Evolutionary conservation across 805 yeast genomes (phyloP).

Genomic region (Kazachstania africana): DNA sequence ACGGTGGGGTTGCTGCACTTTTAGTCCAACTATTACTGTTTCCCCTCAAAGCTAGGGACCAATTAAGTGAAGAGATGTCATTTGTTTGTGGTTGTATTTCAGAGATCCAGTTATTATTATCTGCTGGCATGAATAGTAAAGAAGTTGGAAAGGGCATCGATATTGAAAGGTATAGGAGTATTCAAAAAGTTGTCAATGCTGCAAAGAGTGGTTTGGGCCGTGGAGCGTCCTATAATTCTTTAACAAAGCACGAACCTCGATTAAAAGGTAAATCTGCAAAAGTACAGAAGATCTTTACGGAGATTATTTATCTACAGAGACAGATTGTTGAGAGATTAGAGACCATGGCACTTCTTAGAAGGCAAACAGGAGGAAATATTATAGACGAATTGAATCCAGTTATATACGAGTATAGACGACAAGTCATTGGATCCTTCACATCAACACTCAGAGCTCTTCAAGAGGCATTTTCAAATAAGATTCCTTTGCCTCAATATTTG

Average conservation of each 20-base stretch:
- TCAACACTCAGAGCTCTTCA: conserved; percentile 32
- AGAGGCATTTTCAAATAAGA: conserved; percentile 32
- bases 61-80: conserved; percentile 32
- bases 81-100: conserved; percentile 31
- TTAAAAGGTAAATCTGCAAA: conserved; percentile 35
- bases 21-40: conserved; percentile 34
- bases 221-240: conserved; percentile 31
- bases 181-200: conserved; percentile 24
- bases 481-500: conserved; percentile 39
- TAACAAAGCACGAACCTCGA: conserved; percentile 37
- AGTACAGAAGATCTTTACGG: conserved; percentile 30
- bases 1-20: conserved; percentile 39
- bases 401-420: conserved; percentile 35
- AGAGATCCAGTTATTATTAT: conserved; percentile 28
- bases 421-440: conserved; percentile 31
- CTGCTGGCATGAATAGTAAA: conserved; percentile 33
- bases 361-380: conserved; percentile 34
- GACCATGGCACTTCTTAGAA: conserved; percentile 32
- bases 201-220: conserved; percentile 30
- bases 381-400: conserved; percentile 32
- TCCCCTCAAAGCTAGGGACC: conserved; percentile 38
- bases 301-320: conserved; percentile 34
- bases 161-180: conserved; percentile 23
- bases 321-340: conserved; percentile 39
- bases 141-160: conserved; percentile 17